Evolutionary conservation across 2,329 filamentous ascomycete genomes (phyloP), one percentile per base, ranked within the genome.

Genomic region (Anisogramma anomala): DNA sequence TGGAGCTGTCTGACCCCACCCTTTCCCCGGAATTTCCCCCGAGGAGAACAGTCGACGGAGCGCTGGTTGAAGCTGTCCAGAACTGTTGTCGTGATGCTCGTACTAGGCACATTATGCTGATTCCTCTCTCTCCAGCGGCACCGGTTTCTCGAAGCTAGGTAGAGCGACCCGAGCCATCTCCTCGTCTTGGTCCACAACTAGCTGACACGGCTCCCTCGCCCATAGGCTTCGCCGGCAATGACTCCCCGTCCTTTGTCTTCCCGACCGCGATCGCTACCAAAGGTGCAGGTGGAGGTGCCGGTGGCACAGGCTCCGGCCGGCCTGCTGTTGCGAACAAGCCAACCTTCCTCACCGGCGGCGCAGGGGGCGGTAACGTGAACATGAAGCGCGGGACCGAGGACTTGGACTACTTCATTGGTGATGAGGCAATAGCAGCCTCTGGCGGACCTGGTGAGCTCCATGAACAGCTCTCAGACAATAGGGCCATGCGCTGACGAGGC

Each of bases 81-180:
- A n/a, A n/a, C 18, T 23, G 18, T 10, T 6, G 23, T 18, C 3
- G n/a, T 4, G 10, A 5, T 25, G 53, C 60, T 13, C 3, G 9
- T 20, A 4, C 30, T 11, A 33, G 30, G 22, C 25, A 25, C 20
- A 14, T 23, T n/a, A 14, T 56, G 53, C 65, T 68, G 57, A 51
- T 52, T 53, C 48, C 52, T 42, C 55, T 54, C 46, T 47, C 28
- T 56, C 48, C 65, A 98, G 91, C 82, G 91, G 91, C 72, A 98
- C 91, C 69, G 91, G 91, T 59, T 98, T 93, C 68, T 96, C 91
- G 48, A 98, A 98, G 74, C 82, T 98, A 66, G 91, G 91, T 95
- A 69, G 56, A 79, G 45, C 32, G 28, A 17, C 33, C 19, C 30
- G 20, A 13, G 25, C 22, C 20, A 33, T 8, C 20, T 25, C 23